A percentile compares a stretch with the other conserved stretches of the same genome.
Evolutionary conservation across 164 flowering plant species (phyloP).

Genomic region (Litsea cubeba): DNA sequence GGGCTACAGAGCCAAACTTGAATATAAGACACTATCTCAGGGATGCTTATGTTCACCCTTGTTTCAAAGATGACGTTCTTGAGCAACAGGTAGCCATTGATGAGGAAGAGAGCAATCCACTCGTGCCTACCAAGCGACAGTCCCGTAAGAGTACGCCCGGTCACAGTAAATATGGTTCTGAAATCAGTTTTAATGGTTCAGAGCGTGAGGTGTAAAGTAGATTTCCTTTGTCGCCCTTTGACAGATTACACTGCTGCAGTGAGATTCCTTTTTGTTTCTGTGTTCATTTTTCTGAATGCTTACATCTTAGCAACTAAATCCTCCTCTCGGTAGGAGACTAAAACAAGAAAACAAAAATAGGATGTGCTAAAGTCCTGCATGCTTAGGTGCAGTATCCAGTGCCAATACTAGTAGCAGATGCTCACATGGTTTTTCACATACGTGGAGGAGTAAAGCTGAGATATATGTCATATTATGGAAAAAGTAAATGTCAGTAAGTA

Average conservation of each 20-base stretch:
- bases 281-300: neutral
- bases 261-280: neutral
- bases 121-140: conserved; percentile 61
- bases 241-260: neutral
- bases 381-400: too few species aligned
- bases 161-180: conserved; percentile 40
- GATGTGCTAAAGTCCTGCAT: too few species aligned
- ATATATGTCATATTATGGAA: too few species aligned
- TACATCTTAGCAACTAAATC: neutral
- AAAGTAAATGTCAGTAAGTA: too few species aligned
- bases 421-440: too few species aligned
- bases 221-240: neutral
- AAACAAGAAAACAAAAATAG: too few species aligned
- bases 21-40: conserved; percentile 55
- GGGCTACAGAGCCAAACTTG: conserved; percentile 68
- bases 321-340: neutral
- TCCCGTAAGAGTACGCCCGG: conserved; percentile 25
- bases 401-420: too few species aligned
- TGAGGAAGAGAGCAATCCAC: conserved; percentile 59
- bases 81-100: conserved; percentile 32
- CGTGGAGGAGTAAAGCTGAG: too few species aligned
- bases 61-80: conserved; percentile 48
- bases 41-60: conserved; percentile 74
- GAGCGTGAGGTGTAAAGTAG: too few species aligned
- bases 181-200: conserved; percentile 17